Evolutionary conservation across 2,329 filamentous ascomycete genomes (phyloP), one percentile per base, ranked within the genome.

Genomic region (Monosporascus sp.): DNA sequence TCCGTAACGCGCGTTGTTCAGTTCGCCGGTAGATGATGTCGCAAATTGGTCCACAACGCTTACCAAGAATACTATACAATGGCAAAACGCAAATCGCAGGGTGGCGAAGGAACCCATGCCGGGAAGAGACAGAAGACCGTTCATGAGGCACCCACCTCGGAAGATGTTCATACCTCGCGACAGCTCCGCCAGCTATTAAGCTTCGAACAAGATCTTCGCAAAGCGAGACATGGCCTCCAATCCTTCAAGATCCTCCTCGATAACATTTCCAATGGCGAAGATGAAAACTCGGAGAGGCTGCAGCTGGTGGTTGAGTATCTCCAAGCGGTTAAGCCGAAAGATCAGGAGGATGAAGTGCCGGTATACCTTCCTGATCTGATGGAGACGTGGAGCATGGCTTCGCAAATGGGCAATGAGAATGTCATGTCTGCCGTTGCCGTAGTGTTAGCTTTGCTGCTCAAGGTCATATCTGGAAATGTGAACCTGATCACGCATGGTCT

Each of bases 371-470:
- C 80, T 2, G 90, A 96, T 62, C 74, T 97, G 39, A 88, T 95
- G 72, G 88, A 95, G 62, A 90, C 85, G 54, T 97, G 93, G 93
- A 85, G 84, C 47, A 91, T 89, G 72, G 91, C 89, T 4, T 84
- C 84, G 31, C 85, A 89, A 67, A 83, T 84, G 59, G 90, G 89
- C 65, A 88, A 92, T 60, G 91, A 96, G 54, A 82, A 84, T 51
- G 75, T 97, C 54, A 80, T 94, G 66, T 93, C 91, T 1, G 83
- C 89, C 7, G 84, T 94, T 3, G 85, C 88, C 2, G 89, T 93
- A 1, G 85, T 91, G 7, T 74, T 99, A 31, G 89, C 90, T 2
- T 79, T 96, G 20, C 80, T 97, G 46, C 75, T 97, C 37, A 90
- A 87, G 69, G 82, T 88, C 22, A 77, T 95, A 47, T 92, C 91